Percentiles rank a stretch among this genome's conserved stretches.
phyloP scores from a whole-genome alignment of 1,284 basidiomycete species.

The Bondarzewia mesenterica region DNA sequence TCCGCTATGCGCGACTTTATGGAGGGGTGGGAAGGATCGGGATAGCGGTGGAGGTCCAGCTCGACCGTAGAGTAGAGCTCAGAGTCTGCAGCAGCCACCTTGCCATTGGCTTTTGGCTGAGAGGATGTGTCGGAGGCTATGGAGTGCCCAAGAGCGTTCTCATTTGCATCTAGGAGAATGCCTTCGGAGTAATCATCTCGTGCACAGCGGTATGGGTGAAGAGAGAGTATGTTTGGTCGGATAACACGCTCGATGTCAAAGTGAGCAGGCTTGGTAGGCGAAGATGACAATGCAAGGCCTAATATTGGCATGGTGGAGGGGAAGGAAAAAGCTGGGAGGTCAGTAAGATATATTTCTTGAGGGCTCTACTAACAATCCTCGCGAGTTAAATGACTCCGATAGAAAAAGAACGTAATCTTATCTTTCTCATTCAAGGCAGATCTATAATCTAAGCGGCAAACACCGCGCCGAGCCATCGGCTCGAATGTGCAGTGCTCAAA shows the following conservation, averaged over 20 bases:
- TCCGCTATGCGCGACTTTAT: slow-evolving; percentile 76
- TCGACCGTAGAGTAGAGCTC: slow-evolving; percentile 28
- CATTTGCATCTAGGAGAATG: slow-evolving; percentile 96
- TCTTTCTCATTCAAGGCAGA: no score
- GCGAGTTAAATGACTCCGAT: no score
- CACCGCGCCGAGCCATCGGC: no score
- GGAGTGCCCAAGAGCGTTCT: slow-evolving; percentile 89
- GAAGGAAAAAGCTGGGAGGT: no score
- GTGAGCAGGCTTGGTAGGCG: slow-evolving; percentile 57
- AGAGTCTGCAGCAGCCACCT: slow-evolving; percentile 14
- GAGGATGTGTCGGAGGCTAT: slow-evolving; percentile 34
- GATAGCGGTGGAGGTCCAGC: slow-evolving; percentile 76
- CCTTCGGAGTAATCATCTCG: slow-evolving; percentile 93
- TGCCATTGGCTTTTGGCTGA: slow-evolving; percentile 4
- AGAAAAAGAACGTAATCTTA: no score
- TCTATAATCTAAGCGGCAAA: no score
- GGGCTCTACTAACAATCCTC: no score
- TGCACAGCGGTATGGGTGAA: slow-evolving; percentile 93
- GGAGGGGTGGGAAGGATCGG: slow-evolving; percentile 73
- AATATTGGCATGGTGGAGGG: slow-evolving; percentile 38
- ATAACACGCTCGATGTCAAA: slow-evolving; percentile 82
- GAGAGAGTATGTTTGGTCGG: slow-evolving; percentile 86
- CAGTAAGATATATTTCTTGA: no score
- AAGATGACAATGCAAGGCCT: slow-evolving; percentile 31
- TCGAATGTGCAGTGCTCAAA: no score